Evolutionary conservation across 345 rosid genomes (phyloP).

Genomic region (Citrus maxima): DNA sequence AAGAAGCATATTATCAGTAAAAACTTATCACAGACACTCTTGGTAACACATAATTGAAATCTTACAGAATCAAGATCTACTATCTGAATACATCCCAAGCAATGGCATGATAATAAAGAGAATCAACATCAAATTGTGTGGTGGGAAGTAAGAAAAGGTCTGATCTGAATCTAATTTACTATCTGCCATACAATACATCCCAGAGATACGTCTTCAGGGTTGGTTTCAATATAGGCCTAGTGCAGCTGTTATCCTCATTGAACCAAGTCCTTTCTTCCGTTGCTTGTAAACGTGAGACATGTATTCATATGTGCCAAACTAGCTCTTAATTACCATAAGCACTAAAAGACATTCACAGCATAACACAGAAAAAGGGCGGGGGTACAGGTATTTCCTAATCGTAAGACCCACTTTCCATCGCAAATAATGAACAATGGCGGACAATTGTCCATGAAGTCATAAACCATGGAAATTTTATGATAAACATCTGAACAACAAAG

Average conservation of each 20-base stretch:
- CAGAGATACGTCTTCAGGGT: background rate
- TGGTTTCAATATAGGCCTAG: background rate
- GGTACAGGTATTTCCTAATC: no score
- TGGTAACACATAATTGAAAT: background rate
- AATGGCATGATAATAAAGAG: background rate
- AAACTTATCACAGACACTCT: conserved; percentile 4
- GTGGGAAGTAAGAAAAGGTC: background rate
- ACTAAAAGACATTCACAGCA: background rate
- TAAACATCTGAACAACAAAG: background rate
- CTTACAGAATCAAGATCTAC: background rate
- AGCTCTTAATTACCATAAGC: background rate
- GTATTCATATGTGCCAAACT: background rate
- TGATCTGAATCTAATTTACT: background rate
- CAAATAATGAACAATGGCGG: background rate
- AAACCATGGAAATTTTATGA: background rate
- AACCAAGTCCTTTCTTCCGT: background rate
- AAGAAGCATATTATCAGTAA: conserved; percentile 6
- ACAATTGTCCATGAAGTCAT: background rate
- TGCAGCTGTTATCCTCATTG: background rate
- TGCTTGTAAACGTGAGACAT: background rate
- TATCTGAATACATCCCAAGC: no score
- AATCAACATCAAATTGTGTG: background rate
- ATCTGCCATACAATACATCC: background rate
- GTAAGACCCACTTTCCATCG: background rate
- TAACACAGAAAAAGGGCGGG: no score